These are phyloP conservation scores for Diaporthe caulivora DNA, from an alignment of 2,329 filamentous ascomycete genomes.

Conservation along the genomic window DNA sequence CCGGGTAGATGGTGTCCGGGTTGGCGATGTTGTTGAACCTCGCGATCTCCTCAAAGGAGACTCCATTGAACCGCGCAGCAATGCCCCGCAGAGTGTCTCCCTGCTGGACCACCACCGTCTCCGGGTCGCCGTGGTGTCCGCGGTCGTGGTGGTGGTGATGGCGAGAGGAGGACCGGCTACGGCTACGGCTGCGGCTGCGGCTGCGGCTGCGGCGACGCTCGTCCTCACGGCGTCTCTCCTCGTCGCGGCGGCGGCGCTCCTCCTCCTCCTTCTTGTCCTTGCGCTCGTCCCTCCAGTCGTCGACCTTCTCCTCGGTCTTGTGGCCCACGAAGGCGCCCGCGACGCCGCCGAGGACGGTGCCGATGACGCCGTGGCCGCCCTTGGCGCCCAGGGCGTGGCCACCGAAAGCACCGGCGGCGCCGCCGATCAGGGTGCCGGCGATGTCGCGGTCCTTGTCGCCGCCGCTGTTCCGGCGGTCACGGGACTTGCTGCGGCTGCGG, in stretches of 20 bases:
- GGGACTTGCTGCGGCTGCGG: neutral
- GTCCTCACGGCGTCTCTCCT: slow-evolving; percentile 16
- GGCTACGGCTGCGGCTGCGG: slow-evolving; percentile 39
- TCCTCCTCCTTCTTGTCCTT: slow-evolving; percentile 53
- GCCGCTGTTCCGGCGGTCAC: slow-evolving; percentile 36
- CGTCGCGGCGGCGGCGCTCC: slow-evolving; percentile 32
- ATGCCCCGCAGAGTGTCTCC: slow-evolving; percentile 58
- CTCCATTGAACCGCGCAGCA: slow-evolving; percentile 47
- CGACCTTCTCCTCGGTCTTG: slow-evolving; percentile 55
- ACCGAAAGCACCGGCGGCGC: slow-evolving; percentile 55
- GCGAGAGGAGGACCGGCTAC: neutral
- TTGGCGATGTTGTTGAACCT: slow-evolving; percentile 54
- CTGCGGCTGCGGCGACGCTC: neutral
- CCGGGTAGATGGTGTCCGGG: slow-evolving; percentile 57
- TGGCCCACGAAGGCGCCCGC: slow-evolving; percentile 57
- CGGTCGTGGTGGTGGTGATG: slow-evolving; percentile 36
- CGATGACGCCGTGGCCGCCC: slow-evolving; percentile 48
- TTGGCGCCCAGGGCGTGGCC: slow-evolving; percentile 55
- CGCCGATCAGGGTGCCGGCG: slow-evolving; percentile 55
- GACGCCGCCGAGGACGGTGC: slow-evolving; percentile 54
- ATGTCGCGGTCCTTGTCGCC: slow-evolving; percentile 56
- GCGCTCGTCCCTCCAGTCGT: slow-evolving; percentile 54
- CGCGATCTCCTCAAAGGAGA: slow-evolving; percentile 54
- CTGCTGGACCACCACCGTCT: slow-evolving; percentile 52
- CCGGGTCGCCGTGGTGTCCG: slow-evolving; percentile 41